Base-by-base conservation (phyloP, 768 basidiomycete genomes). In the Rhizopogon salebrosus region DNA sequence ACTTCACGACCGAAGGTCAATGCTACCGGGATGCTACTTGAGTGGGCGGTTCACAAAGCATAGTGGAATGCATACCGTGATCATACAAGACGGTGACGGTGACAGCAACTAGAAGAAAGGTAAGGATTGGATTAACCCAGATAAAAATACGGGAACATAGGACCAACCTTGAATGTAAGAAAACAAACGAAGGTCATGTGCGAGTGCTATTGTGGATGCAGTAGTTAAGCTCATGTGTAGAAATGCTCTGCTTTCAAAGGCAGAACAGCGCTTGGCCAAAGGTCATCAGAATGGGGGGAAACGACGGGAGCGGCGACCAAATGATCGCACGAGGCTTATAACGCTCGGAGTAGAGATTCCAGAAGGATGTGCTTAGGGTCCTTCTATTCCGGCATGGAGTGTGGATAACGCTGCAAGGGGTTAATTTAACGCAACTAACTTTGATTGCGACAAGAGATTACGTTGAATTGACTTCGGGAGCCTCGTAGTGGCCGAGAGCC, bases 1-100 rank as follows among this genome's bases (percentile, higher is more conserved):
- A 60, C 66, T 57, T 68, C 68, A n/a, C 66, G 63, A 6, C 57
- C 48, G 42, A 70, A 45, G 18, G 54, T 36, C 35, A 70, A 62
- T 29, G 36, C 66, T 68, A 36, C 43, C 20, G 9, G 8, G 23
- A 45, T 29, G 39, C 34, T 35, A 39, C 3, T 5, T 57, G 34
- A 41, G 23, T 36, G 18, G 20, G 35, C 0, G 34, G 20, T 13
- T n/a, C 13, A 36, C 16, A 31, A 6, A 26, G 24, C 13, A 26
- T 26, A 2, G 8, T 37, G 22, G 23, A 23, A 6, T 41, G 34
- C 56, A 54, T 51, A 60, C 66, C 58, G 14, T 68, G 66, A 52
- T 68, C 66, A 40, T 68, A 70, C 13, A 68, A 41, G 45, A 54
- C 66, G 39, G 57, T 62, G 26, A 54, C 46, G 26, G 66, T 55